These are phyloP conservation scores for Arachis hypogaea DNA, from an alignment of 306 rosid genomes.

Conservation along the genomic window DNA sequence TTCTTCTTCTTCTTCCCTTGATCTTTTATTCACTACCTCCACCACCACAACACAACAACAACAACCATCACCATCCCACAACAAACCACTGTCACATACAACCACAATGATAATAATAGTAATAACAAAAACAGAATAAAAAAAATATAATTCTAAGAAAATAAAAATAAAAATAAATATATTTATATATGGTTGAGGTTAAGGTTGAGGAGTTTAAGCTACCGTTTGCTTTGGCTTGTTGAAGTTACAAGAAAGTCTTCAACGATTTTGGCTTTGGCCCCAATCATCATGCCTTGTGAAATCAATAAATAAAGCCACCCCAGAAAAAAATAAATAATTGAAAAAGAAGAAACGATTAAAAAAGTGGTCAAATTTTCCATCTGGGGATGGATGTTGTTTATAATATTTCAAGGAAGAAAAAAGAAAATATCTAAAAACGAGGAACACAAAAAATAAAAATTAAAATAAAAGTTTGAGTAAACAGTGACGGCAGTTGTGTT, in stretches of 20 bases:
- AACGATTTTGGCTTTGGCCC: constrained; percentile 11
- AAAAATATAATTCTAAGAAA: neutral
- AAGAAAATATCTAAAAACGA: neutral
- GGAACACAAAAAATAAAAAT: neutral
- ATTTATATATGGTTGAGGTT: neutral
- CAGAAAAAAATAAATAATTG: neutral
- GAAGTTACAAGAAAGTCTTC: constrained; percentile 35
- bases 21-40: neutral
- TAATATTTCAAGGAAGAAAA: neutral
- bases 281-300: constrained; percentile 8
- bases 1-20: constrained; percentile 34
- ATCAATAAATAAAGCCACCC: constrained; percentile 29
- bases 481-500: constrained; percentile 44
- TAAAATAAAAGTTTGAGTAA: no score
- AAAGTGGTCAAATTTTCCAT: constrained; percentile 9
- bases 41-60: neutral
- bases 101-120: constrained; percentile 23
- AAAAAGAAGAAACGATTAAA: neutral
- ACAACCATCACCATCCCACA: constrained; percentile 27
- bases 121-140: constrained; percentile 6
- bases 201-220: constrained; percentile 33
- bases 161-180: no score
- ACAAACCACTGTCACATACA: constrained; percentile 23
- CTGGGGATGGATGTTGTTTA: neutral
- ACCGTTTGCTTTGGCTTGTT: constrained; percentile 36